These are phyloP conservation scores for Neofusicoccum laricinum DNA, from an alignment of 2,329 filamentous ascomycete genomes.

Conservation along the genomic window DNA sequence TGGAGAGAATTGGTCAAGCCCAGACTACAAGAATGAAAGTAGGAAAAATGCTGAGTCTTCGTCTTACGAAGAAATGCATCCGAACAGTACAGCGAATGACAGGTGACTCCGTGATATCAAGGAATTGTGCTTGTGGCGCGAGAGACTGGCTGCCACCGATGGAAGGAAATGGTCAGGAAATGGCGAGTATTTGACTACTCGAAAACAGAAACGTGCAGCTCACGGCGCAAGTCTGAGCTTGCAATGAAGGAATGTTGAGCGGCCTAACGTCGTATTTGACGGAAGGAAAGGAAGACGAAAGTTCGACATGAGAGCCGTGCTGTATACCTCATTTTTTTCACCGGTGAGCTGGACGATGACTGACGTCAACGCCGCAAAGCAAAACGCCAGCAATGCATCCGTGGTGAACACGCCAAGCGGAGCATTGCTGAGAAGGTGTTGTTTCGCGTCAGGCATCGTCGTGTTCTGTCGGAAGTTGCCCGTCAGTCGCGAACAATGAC, in stretches of 20 bases:
- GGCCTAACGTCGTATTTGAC: background rate
- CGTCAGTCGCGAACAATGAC: background rate
- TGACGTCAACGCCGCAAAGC: background rate
- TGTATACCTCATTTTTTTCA: background rate
- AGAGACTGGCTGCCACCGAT: no score
- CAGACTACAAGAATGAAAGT: background rate
- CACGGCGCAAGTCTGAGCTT: background rate
- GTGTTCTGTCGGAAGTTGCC: slow-evolving; percentile 2
- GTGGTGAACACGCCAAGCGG: background rate
- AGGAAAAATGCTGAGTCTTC: no score
- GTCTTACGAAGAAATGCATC: no score
- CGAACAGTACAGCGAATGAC: no score
- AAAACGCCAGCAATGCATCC: background rate
- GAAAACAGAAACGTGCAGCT: background rate
- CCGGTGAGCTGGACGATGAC: background rate
- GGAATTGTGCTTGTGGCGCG: no score
- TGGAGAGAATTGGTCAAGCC: background rate
- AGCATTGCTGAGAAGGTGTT: background rate
- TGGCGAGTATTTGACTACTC: background rate
- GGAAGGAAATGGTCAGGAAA: no score
- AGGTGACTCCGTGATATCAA: no score
- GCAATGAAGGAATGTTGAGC: background rate
- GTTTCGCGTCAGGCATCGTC: background rate
- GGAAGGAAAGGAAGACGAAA: background rate
- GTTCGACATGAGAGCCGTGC: slow-evolving; percentile 4